Conservation (phyloP, 1,139 yeast species). For the Sugiyamaella castrensis region DNA sequence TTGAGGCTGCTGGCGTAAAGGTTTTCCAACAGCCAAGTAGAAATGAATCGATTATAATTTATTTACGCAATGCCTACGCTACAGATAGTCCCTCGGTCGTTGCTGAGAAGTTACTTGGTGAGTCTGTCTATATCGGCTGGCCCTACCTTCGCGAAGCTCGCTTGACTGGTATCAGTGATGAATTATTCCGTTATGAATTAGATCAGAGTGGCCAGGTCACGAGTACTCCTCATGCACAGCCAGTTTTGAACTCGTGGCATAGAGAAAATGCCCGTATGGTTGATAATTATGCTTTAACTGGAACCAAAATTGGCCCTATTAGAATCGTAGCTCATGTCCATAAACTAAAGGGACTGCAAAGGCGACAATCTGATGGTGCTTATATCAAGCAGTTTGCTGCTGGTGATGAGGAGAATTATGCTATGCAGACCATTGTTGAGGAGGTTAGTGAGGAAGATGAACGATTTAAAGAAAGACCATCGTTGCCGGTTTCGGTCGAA, state of each 20-base stretch:
- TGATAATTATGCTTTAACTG: constrained; percentile 49
- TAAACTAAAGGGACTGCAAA: constrained; percentile 71
- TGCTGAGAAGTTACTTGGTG: constrained; percentile 57
- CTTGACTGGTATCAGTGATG: constrained; percentile 63
- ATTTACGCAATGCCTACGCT: constrained; percentile 53
- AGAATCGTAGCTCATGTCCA: constrained; percentile 63
- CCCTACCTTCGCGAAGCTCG: constrained; percentile 84
- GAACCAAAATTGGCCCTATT: constrained; percentile 55
- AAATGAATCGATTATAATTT: constrained; percentile 75
- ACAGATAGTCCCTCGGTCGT: constrained; percentile 49
- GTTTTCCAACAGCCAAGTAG: constrained; percentile 85
- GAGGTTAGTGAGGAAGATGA: constrained; percentile 69
- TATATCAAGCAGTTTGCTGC: constrained; percentile 57
- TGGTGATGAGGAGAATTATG: constrained; percentile 47
- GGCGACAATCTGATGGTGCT: constrained; percentile 68
- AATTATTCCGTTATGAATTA: constrained; percentile 47
- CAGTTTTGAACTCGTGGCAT: constrained; percentile 45
- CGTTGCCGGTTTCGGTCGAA: constrained; percentile 76
- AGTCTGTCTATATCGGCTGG: constrained; percentile 74
- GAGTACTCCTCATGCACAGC: constrained; percentile 34
- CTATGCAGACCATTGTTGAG: constrained; percentile 77
- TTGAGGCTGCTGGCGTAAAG: constrained; percentile 61
- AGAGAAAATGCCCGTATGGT: constrained; percentile 36
- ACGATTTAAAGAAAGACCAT: constrained; percentile 69
- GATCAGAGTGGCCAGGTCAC: constrained; percentile 31